Evolutionary conservation across 345 rosid genomes (phyloP).

Genomic region (Rhizophora apiculata): DNA sequence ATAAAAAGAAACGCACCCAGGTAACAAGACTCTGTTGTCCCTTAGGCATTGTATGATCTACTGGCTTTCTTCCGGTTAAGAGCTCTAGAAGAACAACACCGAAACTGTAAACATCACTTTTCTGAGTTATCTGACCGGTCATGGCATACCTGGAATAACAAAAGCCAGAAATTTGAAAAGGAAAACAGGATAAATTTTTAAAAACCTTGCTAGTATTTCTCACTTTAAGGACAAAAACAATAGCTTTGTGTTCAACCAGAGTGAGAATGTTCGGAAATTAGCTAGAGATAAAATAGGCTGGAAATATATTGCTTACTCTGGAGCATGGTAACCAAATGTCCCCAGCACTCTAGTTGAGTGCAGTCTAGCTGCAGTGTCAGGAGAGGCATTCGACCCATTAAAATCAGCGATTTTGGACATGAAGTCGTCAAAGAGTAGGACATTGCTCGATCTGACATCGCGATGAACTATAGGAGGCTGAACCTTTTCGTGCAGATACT

Average conservation of each 20-base stretch:
- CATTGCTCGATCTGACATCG: conserved; percentile 95
- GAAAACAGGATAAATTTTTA: not conserved
- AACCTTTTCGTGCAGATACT: conserved; percentile 87
- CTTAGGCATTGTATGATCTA: conserved; percentile 98
- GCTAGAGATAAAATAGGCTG: not conserved
- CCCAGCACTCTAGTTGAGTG: conserved; percentile 97
- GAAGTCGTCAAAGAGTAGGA: conserved; percentile 78
- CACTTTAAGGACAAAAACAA: no score
- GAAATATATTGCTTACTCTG: conserved; percentile 52
- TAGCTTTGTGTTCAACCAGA: no score
- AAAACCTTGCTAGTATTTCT: no score
- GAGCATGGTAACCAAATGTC: conserved; percentile 98
- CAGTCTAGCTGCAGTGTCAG: conserved; percentile 87
- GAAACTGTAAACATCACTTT: conserved; percentile 96
- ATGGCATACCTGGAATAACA: conserved; percentile 75
- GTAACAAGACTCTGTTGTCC: conserved; percentile 99
- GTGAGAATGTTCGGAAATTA: no score
- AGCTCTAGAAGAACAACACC: conserved; percentile 97
- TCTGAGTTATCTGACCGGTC: conserved; percentile 97
- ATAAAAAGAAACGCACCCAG: conserved; percentile 53
- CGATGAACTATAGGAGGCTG: conserved; percentile 92
- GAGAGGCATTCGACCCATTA: conserved; percentile 78
- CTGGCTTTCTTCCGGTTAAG: conserved; percentile 95
- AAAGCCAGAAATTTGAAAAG: not conserved
- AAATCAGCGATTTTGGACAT: conserved; percentile 85